A percentile compares a stretch with the other conserved stretches of the same genome.
These are phyloP conservation scores for Aspergillus alliaceus DNA, from an alignment of 2,329 filamentous ascomycete genomes.

Conservation along the genomic window DNA sequence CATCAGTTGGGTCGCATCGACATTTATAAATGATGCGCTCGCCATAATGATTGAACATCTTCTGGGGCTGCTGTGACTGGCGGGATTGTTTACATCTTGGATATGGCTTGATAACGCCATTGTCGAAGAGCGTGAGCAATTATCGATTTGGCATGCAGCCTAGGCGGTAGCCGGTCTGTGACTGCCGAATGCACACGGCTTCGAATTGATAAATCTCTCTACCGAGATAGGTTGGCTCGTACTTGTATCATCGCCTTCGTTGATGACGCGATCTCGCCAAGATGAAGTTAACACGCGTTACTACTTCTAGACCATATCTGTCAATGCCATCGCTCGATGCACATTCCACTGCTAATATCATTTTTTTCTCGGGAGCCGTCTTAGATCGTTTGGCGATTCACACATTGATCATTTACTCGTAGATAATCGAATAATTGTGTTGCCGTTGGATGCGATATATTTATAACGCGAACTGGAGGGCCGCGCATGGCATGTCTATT, in stretches of 20 bases:
- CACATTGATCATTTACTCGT: too few relatives aligned
- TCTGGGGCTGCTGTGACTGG: background rate
- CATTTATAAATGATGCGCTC: background rate
- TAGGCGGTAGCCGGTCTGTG: background rate
- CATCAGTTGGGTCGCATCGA: fast-evolving
- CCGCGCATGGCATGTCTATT: too few relatives aligned
- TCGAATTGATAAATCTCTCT: background rate
- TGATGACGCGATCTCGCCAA: background rate
- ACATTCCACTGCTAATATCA: too few relatives aligned
- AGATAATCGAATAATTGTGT: too few relatives aligned
- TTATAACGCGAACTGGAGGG: too few relatives aligned
- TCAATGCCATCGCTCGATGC: too few relatives aligned
- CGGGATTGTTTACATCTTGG: background rate
- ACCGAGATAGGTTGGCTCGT: background rate
- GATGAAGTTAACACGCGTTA: background rate
- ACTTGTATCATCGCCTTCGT: background rate
- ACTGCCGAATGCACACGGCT: background rate
- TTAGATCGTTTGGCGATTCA: too few relatives aligned
- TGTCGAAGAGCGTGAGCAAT: background rate
- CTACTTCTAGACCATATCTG: too few relatives aligned
- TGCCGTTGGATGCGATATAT: too few relatives aligned
- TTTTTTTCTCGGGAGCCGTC: too few relatives aligned
- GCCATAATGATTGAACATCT: background rate
- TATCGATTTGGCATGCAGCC: background rate
- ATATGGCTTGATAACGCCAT: background rate